Percentiles rank a stretch among this genome's conserved stretches.
phyloP scores from a whole-genome alignment of 495 filamentous ascomycete genomes.

The Copromyces sp. region DNA sequence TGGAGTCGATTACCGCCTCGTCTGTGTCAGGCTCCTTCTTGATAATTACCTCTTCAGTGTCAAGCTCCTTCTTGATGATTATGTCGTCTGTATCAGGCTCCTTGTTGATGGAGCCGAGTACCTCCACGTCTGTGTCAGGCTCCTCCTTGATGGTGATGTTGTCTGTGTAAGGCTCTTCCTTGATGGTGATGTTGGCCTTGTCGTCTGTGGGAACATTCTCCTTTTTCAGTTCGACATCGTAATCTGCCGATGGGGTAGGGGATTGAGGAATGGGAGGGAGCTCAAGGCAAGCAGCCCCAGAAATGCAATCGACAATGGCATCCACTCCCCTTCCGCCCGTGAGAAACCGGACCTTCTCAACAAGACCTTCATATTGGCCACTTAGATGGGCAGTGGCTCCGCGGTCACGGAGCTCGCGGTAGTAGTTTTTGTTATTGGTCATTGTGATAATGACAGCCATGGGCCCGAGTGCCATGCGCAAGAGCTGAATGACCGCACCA shows the following conservation, averaged over 20 bases:
- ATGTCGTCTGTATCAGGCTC: too few relatives aligned
- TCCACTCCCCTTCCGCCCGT: slow-evolving; percentile 27
- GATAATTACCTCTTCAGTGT: too few relatives aligned
- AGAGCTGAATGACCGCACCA: slow-evolving; percentile 30
- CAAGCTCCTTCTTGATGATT: too few relatives aligned
- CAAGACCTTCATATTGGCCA: slow-evolving; percentile 8
- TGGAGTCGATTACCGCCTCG: too few relatives aligned
- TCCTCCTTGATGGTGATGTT: background rate
- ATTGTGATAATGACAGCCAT: slow-evolving; percentile 27
- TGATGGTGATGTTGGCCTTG: too few relatives aligned
- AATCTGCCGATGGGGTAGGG: background rate
- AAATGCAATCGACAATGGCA: slow-evolving; percentile 29
- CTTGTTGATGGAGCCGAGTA: too few relatives aligned
- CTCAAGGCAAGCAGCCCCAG: slow-evolving; percentile 1
- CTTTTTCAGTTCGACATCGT: too few relatives aligned
- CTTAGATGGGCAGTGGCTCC: slow-evolving; percentile 17
- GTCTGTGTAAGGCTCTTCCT: background rate
- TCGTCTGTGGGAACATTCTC: too few relatives aligned
- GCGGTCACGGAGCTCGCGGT: slow-evolving; percentile 8
- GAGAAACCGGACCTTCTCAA: background rate
- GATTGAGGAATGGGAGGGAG: too few relatives aligned
- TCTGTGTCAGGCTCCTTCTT: too few relatives aligned
- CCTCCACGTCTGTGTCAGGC: too few relatives aligned
- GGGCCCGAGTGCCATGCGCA: slow-evolving; percentile 26
- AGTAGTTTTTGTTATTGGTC: slow-evolving; percentile 14